Evolutionary conservation across 352 stramenopile genomes (phyloP).

Genomic region (Phytopythium aichiense): DNA sequence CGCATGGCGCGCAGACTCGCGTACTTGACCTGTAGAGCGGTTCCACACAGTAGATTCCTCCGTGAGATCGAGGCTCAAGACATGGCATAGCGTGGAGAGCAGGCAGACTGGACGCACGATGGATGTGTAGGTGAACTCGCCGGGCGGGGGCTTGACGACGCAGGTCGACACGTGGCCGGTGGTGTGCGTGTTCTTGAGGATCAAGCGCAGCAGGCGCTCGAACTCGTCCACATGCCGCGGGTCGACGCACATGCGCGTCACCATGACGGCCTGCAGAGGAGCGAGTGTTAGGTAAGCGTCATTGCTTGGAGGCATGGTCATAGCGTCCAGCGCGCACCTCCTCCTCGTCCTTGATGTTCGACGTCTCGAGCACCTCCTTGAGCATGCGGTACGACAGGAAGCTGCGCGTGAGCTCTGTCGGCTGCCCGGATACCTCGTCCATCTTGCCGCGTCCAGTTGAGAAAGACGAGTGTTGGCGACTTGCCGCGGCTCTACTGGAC

Average conservation of each 20-base stretch:
- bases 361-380: conserved; percentile 68
- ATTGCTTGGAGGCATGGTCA: no score
- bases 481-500: not conserved
- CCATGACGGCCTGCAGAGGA: conserved; percentile 57
- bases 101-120: conserved; percentile 41
- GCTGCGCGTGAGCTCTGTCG: conserved; percentile 43
- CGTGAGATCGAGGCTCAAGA: not conserved
- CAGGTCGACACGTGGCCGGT: conserved; percentile 78
- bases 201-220: conserved; percentile 68
- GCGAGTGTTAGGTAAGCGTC: no score
- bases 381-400: conserved; percentile 74
- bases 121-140: conserved; percentile 79
- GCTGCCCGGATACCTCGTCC: conserved; percentile 24
- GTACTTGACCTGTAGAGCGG: conserved; percentile 69
- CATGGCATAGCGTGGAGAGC: not conserved
- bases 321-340: conserved; percentile 44
- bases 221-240: conserved; percentile 73
- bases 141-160: conserved; percentile 67
- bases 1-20: conserved; percentile 65
- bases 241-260: conserved; percentile 79
- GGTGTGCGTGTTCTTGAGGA: conserved; percentile 79
- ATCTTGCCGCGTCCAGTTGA: not conserved
- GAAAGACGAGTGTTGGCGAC: not conserved
- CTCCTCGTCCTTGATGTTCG: conserved; percentile 75
- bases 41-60: not conserved